Conservation (phyloP, 176 grass and related monocot species). For the Eragrostis nindensis region DNA sequence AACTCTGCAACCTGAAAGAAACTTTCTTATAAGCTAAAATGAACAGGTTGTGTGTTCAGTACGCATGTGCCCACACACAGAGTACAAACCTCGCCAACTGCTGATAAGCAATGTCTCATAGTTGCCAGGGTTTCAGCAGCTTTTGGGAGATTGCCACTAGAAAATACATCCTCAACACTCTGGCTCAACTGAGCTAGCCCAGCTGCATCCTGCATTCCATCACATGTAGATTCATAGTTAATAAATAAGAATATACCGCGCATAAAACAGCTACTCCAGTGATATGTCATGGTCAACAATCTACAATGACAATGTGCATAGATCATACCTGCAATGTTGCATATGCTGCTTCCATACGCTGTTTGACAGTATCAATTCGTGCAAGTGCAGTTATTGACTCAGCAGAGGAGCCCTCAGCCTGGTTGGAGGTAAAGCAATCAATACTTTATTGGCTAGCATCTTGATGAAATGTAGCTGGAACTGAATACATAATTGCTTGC, state of each 20-base stretch:
- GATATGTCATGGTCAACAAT: background rate
- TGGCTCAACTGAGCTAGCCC: constrained; percentile 93
- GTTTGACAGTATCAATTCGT: constrained; percentile 91
- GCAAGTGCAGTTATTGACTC: constrained; percentile 94
- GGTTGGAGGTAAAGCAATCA: constrained; percentile 36
- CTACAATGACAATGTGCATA: constrained; percentile 1
- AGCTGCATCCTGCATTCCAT: constrained; percentile 81
- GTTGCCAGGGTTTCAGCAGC: constrained; percentile 97
- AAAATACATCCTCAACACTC: constrained; percentile 99
- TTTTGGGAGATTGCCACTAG: constrained; percentile 91
- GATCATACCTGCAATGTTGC: constrained; percentile 81
- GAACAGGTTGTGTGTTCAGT: constrained; percentile 1
- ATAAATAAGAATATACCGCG: constrained; percentile 7
- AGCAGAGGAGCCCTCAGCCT: constrained; percentile 96
- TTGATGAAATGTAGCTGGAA: constrained; percentile 23
- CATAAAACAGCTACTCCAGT: constrained; percentile 34
- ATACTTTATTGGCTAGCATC: constrained; percentile 6
- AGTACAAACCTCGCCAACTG: constrained; percentile 80
- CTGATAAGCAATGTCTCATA: constrained; percentile 99
- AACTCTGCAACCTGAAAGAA: constrained; percentile 93
- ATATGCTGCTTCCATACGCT: constrained; percentile 95
- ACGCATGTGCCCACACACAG: background rate
- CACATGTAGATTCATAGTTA: constrained; percentile 28
- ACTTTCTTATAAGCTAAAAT: constrained; percentile 35
- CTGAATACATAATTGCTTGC: background rate